A percentile compares a stretch with the other conserved stretches of the same genome.
phyloP scores from a whole-genome alignment of 495 filamentous ascomycete species.

The Penicillium bovifimosum region DNA sequence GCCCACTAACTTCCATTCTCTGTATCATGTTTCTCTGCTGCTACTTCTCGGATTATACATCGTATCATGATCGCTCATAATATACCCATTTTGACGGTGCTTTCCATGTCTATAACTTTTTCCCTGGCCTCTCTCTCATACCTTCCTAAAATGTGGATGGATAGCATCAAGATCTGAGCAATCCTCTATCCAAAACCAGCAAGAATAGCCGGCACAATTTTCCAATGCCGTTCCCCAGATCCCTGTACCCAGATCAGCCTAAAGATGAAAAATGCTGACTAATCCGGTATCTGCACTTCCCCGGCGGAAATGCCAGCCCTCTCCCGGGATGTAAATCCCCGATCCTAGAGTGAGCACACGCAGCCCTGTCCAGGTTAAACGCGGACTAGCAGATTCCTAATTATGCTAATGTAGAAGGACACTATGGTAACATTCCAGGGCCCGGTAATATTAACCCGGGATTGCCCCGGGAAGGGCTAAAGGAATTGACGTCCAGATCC shows the following conservation, averaged over 20 bases:
- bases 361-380: not conserved
- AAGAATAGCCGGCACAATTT: not conserved
- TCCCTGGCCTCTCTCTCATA: too few species aligned
- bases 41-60: not conserved
- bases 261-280: not conserved
- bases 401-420: not conserved
- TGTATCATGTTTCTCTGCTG: not conserved
- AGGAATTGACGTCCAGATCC: not conserved
- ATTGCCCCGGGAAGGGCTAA: not conserved
- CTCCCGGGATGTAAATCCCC: not conserved
- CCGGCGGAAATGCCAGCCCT: not conserved
- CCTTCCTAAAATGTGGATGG: too few species aligned
- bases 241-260: not conserved
- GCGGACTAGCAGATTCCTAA: not conserved
- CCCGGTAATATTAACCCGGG: not conserved
- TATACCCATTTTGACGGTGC: not conserved
- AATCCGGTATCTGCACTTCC: not conserved
- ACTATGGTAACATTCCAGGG: too few species aligned
- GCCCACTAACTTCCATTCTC: not conserved
- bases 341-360: not conserved
- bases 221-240: not conserved
- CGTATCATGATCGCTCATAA: conserved; percentile 6
- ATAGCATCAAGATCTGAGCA: too few species aligned
- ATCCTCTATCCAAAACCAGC: too few species aligned
- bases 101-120: not conserved